A percentile compares a stretch with the other conserved stretches of the same genome.
Evolutionary conservation across 345 rosid species (phyloP).

Genomic region (Sonneratia alba): DNA sequence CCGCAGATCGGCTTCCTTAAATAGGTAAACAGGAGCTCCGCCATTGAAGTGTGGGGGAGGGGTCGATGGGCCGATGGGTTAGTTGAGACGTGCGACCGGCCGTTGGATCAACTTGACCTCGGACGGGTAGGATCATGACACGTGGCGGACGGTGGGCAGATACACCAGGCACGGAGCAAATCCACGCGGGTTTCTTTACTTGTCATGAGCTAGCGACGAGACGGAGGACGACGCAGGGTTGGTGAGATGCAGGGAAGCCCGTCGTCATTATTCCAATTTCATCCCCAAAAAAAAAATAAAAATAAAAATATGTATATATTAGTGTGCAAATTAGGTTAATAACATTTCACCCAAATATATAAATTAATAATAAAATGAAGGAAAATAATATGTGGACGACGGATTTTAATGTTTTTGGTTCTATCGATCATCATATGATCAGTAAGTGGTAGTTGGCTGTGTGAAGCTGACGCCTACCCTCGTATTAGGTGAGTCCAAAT

Average conservation of each 20-base stretch:
- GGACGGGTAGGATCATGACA: constrained; percentile 17
- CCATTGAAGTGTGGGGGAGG: constrained; percentile 8
- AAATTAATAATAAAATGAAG: too few species aligned
- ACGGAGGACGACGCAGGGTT: not conserved
- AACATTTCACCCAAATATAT: too few species aligned
- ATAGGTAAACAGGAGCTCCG: constrained; percentile 8
- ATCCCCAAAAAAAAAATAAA: too few species aligned
- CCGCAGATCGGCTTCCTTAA: constrained; percentile 8
- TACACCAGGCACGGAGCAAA: constrained; percentile 3
- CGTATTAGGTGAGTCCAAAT: constrained; percentile 3
- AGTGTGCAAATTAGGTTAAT: not conserved
- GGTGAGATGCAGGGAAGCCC: constrained; percentile 8
- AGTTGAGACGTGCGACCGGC: constrained; percentile 20
- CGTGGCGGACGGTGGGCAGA: constrained; percentile 5
- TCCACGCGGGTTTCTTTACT: constrained; percentile 11
- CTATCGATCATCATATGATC: too few species aligned
- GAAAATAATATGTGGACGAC: too few species aligned
- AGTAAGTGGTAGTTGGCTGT: not conserved
- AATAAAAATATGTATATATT: too few species aligned
- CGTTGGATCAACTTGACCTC: constrained; percentile 18
- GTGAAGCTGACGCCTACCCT: not conserved
- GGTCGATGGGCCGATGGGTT: constrained; percentile 28
- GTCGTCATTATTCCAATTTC: constrained; percentile 3
- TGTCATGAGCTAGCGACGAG: not conserved
- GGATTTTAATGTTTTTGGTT: too few species aligned